These are phyloP conservation scores for Aspergillus vadensis DNA, from an alignment of 2,329 filamentous ascomycete species.

Conservation along the genomic window DNA sequence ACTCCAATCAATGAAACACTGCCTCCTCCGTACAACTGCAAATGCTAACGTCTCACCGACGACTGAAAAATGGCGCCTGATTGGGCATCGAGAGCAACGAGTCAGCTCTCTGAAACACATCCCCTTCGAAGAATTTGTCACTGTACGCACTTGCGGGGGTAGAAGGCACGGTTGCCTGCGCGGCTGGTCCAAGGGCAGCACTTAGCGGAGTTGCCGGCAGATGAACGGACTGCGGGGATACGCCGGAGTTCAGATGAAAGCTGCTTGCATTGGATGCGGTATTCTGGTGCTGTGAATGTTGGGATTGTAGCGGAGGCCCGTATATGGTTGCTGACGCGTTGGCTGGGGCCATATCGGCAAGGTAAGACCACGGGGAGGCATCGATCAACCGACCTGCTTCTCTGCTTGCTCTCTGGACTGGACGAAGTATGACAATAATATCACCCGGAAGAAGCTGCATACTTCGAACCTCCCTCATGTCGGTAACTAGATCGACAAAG, in stretches of 20 bases:
- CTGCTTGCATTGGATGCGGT: slow-evolving; percentile 31
- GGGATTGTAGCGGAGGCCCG: slow-evolving; percentile 38
- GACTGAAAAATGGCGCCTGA: slow-evolving; percentile 45
- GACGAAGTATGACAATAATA: slow-evolving; percentile 72
- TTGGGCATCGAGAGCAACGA: slow-evolving; percentile 48
- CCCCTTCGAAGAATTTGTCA: slow-evolving; percentile 52
- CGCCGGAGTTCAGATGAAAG: slow-evolving; percentile 30
- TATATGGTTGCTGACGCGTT: slow-evolving; percentile 36
- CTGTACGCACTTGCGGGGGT: slow-evolving; percentile 52
- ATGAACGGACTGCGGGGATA: slow-evolving; percentile 54
- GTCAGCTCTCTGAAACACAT: slow-evolving; percentile 53
- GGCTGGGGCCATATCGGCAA: slow-evolving; percentile 46
- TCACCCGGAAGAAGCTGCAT: slow-evolving; percentile 61
- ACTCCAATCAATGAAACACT: not conserved
- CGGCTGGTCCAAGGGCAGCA: slow-evolving; percentile 83
- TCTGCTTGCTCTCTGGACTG: slow-evolving; percentile 79
- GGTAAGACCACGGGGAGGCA: slow-evolving; percentile 63
- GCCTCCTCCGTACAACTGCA: slow-evolving; percentile 29
- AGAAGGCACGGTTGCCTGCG: slow-evolving; percentile 82
- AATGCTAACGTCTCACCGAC: slow-evolving; percentile 39
- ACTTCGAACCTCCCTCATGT: slow-evolving; percentile 49
- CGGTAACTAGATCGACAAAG: slow-evolving; percentile 50
- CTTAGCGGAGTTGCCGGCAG: slow-evolving; percentile 86
- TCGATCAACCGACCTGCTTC: slow-evolving; percentile 75
- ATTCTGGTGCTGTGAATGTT: slow-evolving; percentile 34